Evolutionary conservation across 2,329 filamentous ascomycete species (phyloP).

Genomic region (Penicillium frequentans): DNA sequence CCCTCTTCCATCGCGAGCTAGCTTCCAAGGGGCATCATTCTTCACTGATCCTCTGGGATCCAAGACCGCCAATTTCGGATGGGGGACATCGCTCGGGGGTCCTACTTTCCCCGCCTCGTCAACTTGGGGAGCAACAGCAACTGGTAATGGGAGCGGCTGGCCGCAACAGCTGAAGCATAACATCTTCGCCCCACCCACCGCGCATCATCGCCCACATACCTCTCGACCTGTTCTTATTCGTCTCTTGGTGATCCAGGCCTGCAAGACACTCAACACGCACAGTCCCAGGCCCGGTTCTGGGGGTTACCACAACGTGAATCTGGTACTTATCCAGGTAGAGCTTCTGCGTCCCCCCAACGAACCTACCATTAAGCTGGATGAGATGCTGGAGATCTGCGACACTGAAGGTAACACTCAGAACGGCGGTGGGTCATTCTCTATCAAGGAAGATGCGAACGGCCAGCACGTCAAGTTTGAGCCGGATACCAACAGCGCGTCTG

Average conservation of each 20-base stretch:
- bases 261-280: constrained; percentile 60
- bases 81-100: constrained; percentile 37
- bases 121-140: constrained; percentile 37
- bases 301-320: constrained; percentile 69
- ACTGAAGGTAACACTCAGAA: constrained; percentile 85
- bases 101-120: constrained; percentile 36
- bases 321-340: constrained; percentile 64
- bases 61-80: constrained; percentile 35
- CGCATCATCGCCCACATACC: constrained; percentile 52
- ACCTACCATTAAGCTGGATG: constrained; percentile 57
- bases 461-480: constrained; percentile 53
- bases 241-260: constrained; percentile 74
- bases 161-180: constrained; percentile 40
- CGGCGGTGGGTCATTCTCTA: constrained; percentile 84
- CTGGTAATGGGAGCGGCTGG: constrained; percentile 48
- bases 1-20: constrained; percentile 42
- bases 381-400: constrained; percentile 82
- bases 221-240: constrained; percentile 70
- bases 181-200: constrained; percentile 49
- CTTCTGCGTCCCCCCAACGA: constrained; percentile 62
- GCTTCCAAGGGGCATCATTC: constrained; percentile 42
- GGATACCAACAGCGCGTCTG: constrained; percentile 48
- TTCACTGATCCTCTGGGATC: constrained; percentile 45
- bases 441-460: constrained; percentile 54
- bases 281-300: constrained; percentile 48